A percentile compares a stretch with the other conserved stretches of the same genome.
These are phyloP conservation scores for Phytophthora aleatoria DNA, from an alignment of 352 stramenopile genomes.

Conservation along the genomic window DNA sequence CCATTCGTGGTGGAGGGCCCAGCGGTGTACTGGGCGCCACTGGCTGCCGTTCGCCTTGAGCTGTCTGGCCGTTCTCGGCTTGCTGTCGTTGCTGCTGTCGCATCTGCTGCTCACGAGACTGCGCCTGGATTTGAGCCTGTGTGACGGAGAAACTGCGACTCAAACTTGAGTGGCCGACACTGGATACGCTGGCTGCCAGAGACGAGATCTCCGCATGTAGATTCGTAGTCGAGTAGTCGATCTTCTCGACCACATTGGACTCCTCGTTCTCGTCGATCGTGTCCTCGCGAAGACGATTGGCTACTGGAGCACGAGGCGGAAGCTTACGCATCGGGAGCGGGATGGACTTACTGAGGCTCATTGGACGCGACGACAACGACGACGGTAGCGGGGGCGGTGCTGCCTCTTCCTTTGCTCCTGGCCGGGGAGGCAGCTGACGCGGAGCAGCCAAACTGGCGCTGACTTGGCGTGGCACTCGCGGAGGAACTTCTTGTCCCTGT, in stretches of 20 bases:
- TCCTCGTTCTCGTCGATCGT: slow-evolving; percentile 54
- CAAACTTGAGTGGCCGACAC: slow-evolving; percentile 73
- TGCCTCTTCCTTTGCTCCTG: slow-evolving; percentile 24
- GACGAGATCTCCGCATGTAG: slow-evolving; percentile 85
- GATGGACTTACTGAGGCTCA: slow-evolving; percentile 86
- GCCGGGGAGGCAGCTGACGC: slow-evolving; percentile 25
- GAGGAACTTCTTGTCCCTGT: slow-evolving; percentile 17
- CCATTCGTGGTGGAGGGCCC: slow-evolving; percentile 26
- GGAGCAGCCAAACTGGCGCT: slow-evolving; percentile 32
- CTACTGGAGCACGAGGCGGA: slow-evolving; percentile 25
- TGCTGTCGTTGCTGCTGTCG: slow-evolving; percentile 15
- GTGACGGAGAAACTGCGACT: slow-evolving; percentile 74
- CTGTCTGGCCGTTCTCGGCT: slow-evolving; percentile 16
- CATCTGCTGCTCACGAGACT: slow-evolving; percentile 20
- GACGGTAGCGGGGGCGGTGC: slow-evolving; percentile 53
- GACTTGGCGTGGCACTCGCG: slow-evolving; percentile 22
- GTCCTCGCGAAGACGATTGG: slow-evolving; percentile 30
- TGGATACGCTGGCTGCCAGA: slow-evolving; percentile 79
- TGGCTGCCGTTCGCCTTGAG: slow-evolving; percentile 14
- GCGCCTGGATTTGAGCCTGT: slow-evolving; percentile 41
- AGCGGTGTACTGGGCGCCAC: slow-evolving; percentile 23
- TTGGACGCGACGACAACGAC: slow-evolving; percentile 63
- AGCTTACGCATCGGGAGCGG: slow-evolving; percentile 54
- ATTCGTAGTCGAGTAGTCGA: slow-evolving; percentile 76
- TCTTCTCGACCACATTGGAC: slow-evolving; percentile 53